A percentile compares a stretch with the other conserved stretches of the same genome.
These are phyloP conservation scores for Speleostelium caveatum DNA, from an alignment of 78 protist genomes.

Conservation along the genomic window DNA sequence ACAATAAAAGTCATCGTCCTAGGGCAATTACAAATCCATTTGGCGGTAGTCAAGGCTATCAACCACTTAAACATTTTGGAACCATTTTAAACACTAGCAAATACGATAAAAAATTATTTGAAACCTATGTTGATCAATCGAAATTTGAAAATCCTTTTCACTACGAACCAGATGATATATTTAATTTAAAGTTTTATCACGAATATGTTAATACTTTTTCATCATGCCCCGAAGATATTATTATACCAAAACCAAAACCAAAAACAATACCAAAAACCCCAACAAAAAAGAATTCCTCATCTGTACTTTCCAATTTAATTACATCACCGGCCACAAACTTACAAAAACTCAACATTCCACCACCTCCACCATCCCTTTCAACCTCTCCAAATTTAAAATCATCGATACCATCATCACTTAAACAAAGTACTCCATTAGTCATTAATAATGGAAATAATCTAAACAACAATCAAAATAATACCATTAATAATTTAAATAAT, in stretches of 20 bases:
- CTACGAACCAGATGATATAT: constrained; percentile 21
- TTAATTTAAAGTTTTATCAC: constrained; percentile 6
- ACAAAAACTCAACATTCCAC: not conserved
- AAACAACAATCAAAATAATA: not conserved
- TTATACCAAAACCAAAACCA: not conserved
- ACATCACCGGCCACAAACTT: not conserved
- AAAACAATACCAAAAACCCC: not conserved
- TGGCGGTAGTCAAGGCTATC: not conserved
- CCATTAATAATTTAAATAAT: not conserved
- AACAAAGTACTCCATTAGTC: not conserved
- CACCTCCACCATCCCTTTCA: no score
- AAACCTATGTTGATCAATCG: not conserved
- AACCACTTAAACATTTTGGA: constrained; percentile 64
- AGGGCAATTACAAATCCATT: not conserved
- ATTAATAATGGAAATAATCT: not conserved
- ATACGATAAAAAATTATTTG: constrained; percentile 15
- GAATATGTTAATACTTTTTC: constrained; percentile 18
- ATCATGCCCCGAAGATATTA: constrained; percentile 1
- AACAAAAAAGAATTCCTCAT: no score
- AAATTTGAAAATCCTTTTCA: constrained; percentile 1
- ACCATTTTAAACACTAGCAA: constrained; percentile 36
- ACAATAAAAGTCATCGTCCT: not conserved
- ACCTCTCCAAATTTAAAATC: no score
- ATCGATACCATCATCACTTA: no score
- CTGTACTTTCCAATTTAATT: not conserved